Base-by-base conservation (phyloP, 2,329 filamentous ascomycete species). In the Penicillium decumbens region DNA sequence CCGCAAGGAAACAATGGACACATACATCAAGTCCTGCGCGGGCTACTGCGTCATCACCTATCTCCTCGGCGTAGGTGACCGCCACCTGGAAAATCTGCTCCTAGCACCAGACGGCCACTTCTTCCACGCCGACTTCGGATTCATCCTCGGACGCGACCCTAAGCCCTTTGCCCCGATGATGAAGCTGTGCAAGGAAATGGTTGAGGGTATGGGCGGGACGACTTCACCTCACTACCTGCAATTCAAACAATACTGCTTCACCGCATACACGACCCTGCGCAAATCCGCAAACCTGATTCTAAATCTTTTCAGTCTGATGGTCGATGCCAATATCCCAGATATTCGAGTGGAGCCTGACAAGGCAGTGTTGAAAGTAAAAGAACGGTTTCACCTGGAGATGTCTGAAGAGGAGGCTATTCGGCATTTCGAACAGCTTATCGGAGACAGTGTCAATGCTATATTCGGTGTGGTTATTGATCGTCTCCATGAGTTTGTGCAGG, bases 11-110 rank as follows among this genome's bases (percentile, higher is more conserved):
- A 86, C 89, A 0, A 85, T 98, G 73, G 93, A 98, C 60, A 96
- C 87, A 0, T 98, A 95, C 66, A 84, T 97, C 65, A 92, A 91
- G 66, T 95, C 90, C 0, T 96, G 93, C 65, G 93, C 93, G 0
- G 93, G 93, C 29, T 98, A 98, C 72, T 97, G 93, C 69, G 93
- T 98, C 12, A 96, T 98, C 59, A 98, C 95, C 0, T 98, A 98
- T 69, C 88, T 98, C 13, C 81, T 98, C 10, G 95, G 93, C 28
- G 93, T 98, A 2, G 93, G 93, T 18, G 93, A 98, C 67, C 85
- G 93, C 1, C 93, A 98, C 71, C 80, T 97, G 2, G 93, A 98
- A 68, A 98, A 98, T 63, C 81, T 98, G 1, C 83, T 98, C 24
- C 82, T 98, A 4, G 83, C 90, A 0, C 91, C 93, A 0, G 87